Evolutionary conservation across 768 basidiomycete genomes (phyloP).

Genomic region (Ramaria sp.): DNA sequence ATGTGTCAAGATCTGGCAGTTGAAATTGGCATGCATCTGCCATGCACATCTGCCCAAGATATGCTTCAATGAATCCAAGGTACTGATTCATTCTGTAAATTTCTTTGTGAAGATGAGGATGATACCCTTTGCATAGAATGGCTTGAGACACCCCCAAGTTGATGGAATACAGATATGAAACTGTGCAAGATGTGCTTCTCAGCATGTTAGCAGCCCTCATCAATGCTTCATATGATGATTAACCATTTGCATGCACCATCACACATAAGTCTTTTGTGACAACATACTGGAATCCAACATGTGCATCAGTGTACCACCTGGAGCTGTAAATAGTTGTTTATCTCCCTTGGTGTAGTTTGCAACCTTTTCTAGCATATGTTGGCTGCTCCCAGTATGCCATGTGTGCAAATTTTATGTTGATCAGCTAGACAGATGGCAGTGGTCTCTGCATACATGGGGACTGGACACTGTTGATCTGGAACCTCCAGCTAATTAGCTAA

Average conservation of each 20-base stretch:
- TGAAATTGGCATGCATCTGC: neutral
- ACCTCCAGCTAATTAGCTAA: constrained; percentile 1
- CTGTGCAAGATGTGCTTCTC: constrained; percentile 2
- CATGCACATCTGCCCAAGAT: constrained; percentile 1
- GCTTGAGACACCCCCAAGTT: neutral
- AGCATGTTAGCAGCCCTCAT: neutral
- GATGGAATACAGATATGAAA: neutral
- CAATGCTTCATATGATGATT: neutral
- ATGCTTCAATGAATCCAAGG: neutral
- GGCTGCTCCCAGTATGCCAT: constrained; percentile 1
- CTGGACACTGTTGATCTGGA: constrained; percentile 2
- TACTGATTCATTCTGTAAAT: neutral
- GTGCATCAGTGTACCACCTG: neutral
- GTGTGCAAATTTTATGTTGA: constrained; percentile 5
- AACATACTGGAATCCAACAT: constrained; percentile 1
- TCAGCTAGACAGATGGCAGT: neutral
- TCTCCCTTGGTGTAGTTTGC: neutral
- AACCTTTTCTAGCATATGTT: neutral
- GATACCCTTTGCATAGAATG: neutral
- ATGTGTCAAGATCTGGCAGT: constrained; percentile 4
- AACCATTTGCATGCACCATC: constrained; percentile 5
- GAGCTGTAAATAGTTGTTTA: constrained; percentile 3
- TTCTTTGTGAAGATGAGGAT: neutral
- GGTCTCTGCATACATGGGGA: neutral
- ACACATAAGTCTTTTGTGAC: neutral